Percentiles rank a stretch among this genome's conserved stretches.
Evolutionary conservation across 805 yeast species (phyloP).

Genomic region (Candida tallmaniae): DNA sequence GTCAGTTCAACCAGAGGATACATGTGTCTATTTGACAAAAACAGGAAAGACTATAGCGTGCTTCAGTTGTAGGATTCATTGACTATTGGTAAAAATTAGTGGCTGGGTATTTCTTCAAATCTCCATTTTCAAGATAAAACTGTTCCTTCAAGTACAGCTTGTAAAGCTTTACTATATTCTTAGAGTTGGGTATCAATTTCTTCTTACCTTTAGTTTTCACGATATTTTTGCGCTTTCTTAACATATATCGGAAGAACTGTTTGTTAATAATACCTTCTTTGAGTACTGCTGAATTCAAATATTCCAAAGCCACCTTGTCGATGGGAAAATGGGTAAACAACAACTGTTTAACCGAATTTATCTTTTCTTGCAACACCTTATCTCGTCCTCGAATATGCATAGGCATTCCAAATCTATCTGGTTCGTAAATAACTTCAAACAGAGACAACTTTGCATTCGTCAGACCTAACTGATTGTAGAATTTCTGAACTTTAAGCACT

Average conservation of each 20-base stretch:
- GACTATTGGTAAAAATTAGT: slow-evolving; percentile 1
- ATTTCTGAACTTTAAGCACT: neutral
- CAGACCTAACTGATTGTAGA: slow-evolving; percentile 8
- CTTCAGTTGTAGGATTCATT: slow-evolving; percentile 12
- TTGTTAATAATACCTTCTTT: slow-evolving; percentile 17
- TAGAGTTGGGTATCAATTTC: slow-evolving; percentile 24
- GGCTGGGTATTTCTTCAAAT: neutral
- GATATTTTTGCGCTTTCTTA: slow-evolving; percentile 17
- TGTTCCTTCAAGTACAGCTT: slow-evolving; percentile 27
- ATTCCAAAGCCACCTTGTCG: slow-evolving; percentile 11
- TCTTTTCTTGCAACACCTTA: slow-evolving; percentile 18
- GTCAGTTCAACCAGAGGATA: slow-evolving; percentile 23
- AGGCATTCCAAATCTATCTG: slow-evolving; percentile 29
- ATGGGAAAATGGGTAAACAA: slow-evolving; percentile 20
- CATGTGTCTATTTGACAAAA: slow-evolving; percentile 39
- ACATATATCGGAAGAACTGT: slow-evolving; percentile 24
- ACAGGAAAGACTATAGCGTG: slow-evolving; percentile 36
- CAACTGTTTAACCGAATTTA: slow-evolving; percentile 20
- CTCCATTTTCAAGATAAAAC: slow-evolving; percentile 18
- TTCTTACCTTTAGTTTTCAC: slow-evolving; percentile 16
- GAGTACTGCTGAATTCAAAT: slow-evolving; percentile 15
- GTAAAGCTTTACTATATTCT: slow-evolving; percentile 23
- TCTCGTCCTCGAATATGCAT: slow-evolving; percentile 24
- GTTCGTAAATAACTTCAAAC: slow-evolving; percentile 28
- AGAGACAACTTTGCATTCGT: slow-evolving; percentile 23